Evolutionary conservation across 2,329 filamentous ascomycete species (phyloP), one percentile per base, ranked within the genome.

Genomic region (Verticillium isaacii): DNA sequence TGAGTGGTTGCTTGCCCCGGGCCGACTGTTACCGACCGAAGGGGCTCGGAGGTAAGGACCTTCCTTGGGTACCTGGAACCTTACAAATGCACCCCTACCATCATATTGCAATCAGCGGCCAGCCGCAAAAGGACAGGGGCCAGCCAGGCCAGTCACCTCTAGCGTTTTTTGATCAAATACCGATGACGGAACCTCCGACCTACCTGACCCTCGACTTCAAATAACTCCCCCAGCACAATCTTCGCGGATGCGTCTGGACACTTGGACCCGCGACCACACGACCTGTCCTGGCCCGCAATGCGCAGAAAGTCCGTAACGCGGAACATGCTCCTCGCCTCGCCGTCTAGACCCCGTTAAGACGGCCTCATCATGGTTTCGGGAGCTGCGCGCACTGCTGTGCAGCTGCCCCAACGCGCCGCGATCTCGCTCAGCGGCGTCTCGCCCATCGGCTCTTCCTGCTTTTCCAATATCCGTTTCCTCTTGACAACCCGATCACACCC

Each of bases 381-480:
- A 73, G 76, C 76, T 70, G 75, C 80, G 69, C 80, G 80, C 68
- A 78, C 78, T 70, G 75, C 75, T 65, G 68, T 70, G 74, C 75
- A 82, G 75, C 75, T 81, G 74, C 80, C 80, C 65, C 77, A 76
- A 69, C 74, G 78, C 71, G 74, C 73, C 67, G 73, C 74, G 65
- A 68, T 69, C 71, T 70, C 73, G 50, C 19, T 52, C 19, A 15
- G 45, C 19, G 45, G 45, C 12, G 45, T 19, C 19, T 25, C 45
- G 45, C 4, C 19, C 9, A 32, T 62, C 32, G 56, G 36, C 34
- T 59, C 45, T 34, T 32, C 55, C 32, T 59, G 61, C 61, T 70
- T 60, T 32, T 65, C 61, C 60, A 65, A 55, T 64, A 63, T 62
- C 56, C 45, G 61, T 60, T 56, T 57, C 54, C 25, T 55, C 64